Conservation (phyloP, 331 rosid species). For the Malus hybrid region DNA sequence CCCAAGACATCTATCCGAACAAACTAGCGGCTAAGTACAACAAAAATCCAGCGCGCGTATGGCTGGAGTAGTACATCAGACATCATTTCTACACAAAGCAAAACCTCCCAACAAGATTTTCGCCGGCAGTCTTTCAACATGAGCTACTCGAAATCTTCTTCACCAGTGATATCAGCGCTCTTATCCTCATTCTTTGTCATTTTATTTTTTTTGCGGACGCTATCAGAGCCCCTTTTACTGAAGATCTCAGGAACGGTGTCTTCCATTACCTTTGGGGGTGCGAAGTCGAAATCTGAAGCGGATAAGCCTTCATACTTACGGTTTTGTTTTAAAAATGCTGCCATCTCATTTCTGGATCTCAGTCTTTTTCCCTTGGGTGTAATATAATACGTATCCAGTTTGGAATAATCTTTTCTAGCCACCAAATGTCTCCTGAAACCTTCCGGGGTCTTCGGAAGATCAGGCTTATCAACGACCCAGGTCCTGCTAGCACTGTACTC, state of each 20-base stretch:
- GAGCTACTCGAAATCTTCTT: not conserved
- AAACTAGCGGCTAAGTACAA: not conserved
- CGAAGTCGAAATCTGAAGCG: constrained; percentile 47
- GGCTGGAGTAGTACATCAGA: not conserved
- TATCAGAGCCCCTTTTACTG: constrained; percentile 28
- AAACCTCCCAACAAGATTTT: not conserved
- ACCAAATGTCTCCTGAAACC: constrained; percentile 72
- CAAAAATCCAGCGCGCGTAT: not conserved
- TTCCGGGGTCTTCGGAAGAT: constrained; percentile 63
- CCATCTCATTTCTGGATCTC: constrained; percentile 66
- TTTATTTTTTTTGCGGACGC: not conserved
- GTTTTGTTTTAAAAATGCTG: constrained; percentile 41
- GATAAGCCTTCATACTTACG: constrained; percentile 35
- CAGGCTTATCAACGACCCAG: constrained; percentile 90
- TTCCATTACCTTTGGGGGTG: constrained; percentile 68
- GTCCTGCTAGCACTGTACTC: constrained; percentile 58
- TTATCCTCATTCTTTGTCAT: not conserved
- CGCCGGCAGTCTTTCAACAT: not conserved
- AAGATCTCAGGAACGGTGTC: constrained; percentile 58
- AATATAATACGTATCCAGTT: constrained; percentile 62
- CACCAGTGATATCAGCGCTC: not conserved
- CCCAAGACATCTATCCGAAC: not conserved
- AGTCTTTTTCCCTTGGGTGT: constrained; percentile 62
- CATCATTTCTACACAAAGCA: not conserved
- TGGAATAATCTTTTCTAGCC: constrained; percentile 70